phyloP scores from a whole-genome alignment of 2,329 filamentous ascomycete species.

The Mollisia scopiformis region DNA sequence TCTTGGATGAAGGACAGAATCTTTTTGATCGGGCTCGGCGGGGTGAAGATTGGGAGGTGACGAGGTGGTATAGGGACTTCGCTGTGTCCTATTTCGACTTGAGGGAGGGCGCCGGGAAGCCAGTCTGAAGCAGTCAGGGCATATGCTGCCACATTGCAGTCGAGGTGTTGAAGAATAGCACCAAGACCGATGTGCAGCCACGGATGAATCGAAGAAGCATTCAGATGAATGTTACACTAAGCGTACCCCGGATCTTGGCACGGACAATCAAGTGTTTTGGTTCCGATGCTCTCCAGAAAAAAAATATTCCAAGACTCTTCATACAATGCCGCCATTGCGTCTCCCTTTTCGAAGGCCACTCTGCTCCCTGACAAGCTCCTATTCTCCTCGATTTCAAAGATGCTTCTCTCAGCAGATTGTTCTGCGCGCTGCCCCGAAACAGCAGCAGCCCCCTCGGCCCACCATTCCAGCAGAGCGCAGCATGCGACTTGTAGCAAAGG shows the following conservation, averaged over 20 bases:
- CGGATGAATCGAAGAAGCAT: neutral
- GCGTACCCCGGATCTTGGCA: neutral
- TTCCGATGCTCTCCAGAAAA: neutral
- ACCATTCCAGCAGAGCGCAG: constrained; percentile 19
- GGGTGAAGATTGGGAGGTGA: constrained; percentile 30
- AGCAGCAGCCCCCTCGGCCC: constrained; percentile 1
- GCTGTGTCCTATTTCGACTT: constrained; percentile 7
- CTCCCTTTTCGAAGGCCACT: constrained; percentile 28
- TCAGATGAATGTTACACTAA: neutral
- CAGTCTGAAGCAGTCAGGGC: constrained; percentile 36
- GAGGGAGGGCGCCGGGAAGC: constrained; percentile 29
- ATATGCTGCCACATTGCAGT: constrained; percentile 40
- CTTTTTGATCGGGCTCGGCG: constrained; percentile 27
- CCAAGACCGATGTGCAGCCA: neutral
- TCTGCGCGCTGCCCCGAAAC: constrained; percentile 8
- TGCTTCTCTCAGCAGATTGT: constrained; percentile 26
- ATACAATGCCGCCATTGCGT: constrained; percentile 4
- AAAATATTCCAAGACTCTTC: neutral
- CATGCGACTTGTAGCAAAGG: constrained; percentile 17
- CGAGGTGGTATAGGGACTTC: constrained; percentile 5
- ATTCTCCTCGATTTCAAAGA: constrained; percentile 18
- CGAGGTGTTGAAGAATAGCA: constrained; percentile 6
- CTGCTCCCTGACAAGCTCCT: constrained; percentile 12
- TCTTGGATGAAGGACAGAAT: constrained; percentile 68
- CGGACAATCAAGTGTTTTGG: neutral